Evolutionary conservation across 345 rosid species (phyloP).

Genomic region (Populus davidiana): DNA sequence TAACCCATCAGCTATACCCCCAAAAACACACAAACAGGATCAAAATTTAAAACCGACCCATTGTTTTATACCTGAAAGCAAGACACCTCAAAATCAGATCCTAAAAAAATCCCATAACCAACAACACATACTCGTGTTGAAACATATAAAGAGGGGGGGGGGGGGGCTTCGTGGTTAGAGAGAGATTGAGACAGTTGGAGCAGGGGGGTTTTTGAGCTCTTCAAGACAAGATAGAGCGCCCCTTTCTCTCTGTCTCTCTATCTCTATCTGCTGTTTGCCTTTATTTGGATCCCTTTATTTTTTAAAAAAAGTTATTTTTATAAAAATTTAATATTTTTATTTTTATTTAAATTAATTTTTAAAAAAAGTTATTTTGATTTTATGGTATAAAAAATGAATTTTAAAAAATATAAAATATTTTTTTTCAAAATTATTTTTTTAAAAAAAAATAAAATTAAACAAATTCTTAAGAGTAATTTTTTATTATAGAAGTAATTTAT

Average conservation of each 20-base stretch:
- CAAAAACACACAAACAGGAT: not conserved
- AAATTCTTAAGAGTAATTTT: too few species aligned
- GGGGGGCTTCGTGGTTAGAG: not conserved
- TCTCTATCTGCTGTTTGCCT: not conserved
- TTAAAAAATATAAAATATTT: too few species aligned
- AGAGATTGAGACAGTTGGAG: not conserved
- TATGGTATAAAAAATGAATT: too few species aligned
- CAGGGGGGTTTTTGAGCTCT: not conserved
- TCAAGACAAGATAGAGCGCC: not conserved
- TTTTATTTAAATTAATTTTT: too few species aligned
- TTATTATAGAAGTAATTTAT: too few species aligned
- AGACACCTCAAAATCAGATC: not conserved
- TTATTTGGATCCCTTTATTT: constrained; percentile 11
- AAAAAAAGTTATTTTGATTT: too few species aligned
- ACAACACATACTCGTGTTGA: not conserved
- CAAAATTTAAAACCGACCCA: not conserved
- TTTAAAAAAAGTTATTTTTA: too few species aligned
- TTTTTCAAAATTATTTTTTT: too few species aligned
- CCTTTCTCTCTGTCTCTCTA: not conserved
- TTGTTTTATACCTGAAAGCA: not conserved
- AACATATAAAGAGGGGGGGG: not conserved
- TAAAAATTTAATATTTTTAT: not conserved
- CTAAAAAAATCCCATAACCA: not conserved
- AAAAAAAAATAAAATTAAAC: too few species aligned
- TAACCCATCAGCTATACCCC: not conserved